Base-by-base conservation (phyloP, 495 filamentous ascomycete species). In the Penicillium daleae region DNA sequence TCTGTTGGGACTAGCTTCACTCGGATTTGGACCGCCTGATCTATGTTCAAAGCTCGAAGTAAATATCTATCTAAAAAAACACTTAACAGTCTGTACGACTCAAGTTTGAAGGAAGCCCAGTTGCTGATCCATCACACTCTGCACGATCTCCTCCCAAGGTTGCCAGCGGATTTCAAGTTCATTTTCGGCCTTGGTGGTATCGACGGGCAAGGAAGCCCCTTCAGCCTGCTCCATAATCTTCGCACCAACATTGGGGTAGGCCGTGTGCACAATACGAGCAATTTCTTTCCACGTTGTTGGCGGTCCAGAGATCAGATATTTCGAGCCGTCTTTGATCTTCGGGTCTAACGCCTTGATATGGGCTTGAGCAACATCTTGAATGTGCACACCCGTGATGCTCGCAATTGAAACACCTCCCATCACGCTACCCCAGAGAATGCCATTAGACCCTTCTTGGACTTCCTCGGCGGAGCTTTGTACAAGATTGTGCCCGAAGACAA, bases 161-260 rank as follows among this genome's bases (percentile, higher is more conserved):
- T 66, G 66, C 71, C 72, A 78, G 55, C 70, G 40, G 29, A 82
- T 72, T 24, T 73, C 75, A 50, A 80, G 57, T 7, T 74, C 72
- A 22, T 37, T 68, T 64, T 78, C 68, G 12, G 86, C 85, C 19
- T 76, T 90, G 8, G 86, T 88, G 42, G 80, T 83, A 5, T 83
- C 83, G 0, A 74, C 84, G n/a, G 85, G 80, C 2, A 78, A 82
- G 57, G 80, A 80, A 27, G 44, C 44, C 4, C 59, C 56, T 5
- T 48, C 13, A 6, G 59, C 50, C 56, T 74, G 67, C 19, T 62
- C 61, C 6, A 66, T 55, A 42, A 77, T 54, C 32, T 69, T 72
- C 9, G 67, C 57, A 0, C 65, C 69, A 3, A 65, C 32, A 24
- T 65, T 40, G 1, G 77, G 71, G 60, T 78, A 80, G 44, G 64